Conservation (phyloP, 2,329 filamentous ascomycete genomes). For the Chrysosphaeria jannelii region DNA sequence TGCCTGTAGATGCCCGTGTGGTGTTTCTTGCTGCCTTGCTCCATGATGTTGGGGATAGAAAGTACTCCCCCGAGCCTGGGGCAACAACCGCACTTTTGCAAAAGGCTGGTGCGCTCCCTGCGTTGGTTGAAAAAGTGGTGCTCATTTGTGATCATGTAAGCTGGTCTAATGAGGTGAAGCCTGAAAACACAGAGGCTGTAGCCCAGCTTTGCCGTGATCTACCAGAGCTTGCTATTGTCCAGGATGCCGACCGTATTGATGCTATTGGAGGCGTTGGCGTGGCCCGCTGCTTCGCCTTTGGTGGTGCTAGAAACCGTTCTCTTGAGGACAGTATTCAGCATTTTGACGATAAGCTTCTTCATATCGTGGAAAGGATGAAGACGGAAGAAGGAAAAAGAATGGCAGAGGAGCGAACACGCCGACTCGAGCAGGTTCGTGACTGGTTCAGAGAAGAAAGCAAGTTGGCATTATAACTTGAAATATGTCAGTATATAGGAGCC, state of each 20-base stretch:
- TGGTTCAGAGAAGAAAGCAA: conserved; percentile 34
- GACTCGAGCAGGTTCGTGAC: conserved; percentile 19
- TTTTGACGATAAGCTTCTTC: conserved; percentile 46
- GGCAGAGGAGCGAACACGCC: conserved; percentile 20
- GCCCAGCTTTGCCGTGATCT: conserved; percentile 26
- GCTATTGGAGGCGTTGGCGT: conserved; percentile 69
- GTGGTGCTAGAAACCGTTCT: conserved; percentile 27
- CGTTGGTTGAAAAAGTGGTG: conserved; percentile 13
- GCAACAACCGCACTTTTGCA: conserved; percentile 3
- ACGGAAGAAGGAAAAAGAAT: conserved; percentile 21
- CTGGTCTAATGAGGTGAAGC: conserved; percentile 42
- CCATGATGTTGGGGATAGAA: conserved; percentile 75
- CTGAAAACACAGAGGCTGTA: conserved; percentile 29
- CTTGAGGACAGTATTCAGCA: conserved; percentile 40
- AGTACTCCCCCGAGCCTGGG: conserved; percentile 20
- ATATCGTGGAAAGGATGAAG: conserved; percentile 33
- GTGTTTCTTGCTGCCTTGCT: conserved; percentile 43
- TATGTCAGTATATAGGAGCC: too few species aligned
- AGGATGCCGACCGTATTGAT: conserved; percentile 83
- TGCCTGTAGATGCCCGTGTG: conserved; percentile 15
- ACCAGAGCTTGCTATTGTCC: conserved; percentile 58
- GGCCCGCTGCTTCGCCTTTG: conserved; percentile 46
- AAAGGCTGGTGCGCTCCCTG: conserved; percentile 13
- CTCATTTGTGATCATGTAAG: conserved; percentile 39
- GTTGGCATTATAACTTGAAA: too few species aligned